Evolutionary conservation across 192 early-diverging fungal species (phyloP).

Genomic region (Chytriomyces sp.): DNA sequence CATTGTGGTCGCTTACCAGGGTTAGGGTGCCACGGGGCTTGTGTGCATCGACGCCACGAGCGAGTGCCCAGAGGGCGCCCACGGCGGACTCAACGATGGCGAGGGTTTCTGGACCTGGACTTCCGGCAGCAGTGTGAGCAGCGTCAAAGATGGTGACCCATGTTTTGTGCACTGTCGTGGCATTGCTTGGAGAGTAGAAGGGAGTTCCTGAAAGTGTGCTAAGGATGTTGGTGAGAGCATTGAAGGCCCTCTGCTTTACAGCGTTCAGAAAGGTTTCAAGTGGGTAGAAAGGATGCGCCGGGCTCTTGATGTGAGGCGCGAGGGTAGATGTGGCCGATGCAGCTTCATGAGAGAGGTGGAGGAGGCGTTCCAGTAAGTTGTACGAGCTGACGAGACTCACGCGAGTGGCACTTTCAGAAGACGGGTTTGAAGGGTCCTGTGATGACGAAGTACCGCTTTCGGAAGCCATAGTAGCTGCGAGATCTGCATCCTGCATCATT

Average conservation of each 20-base stretch:
- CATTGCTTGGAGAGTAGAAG: slow-evolving; percentile 15
- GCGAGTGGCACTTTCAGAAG: not conserved
- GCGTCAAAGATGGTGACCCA: slow-evolving; percentile 36
- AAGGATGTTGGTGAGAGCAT: slow-evolving; percentile 41
- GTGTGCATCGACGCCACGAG: slow-evolving; percentile 61
- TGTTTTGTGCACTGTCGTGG: not conserved
- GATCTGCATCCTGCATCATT: slow-evolving; percentile 32
- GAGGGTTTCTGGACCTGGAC: not conserved
- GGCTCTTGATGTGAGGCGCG: not conserved
- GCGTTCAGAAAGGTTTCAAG: not conserved
- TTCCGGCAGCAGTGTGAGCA: slow-evolving; percentile 51
- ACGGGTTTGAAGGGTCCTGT: not conserved
- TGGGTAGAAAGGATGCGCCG: not conserved
- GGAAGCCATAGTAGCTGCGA: not conserved
- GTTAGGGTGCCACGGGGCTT: too few species aligned
- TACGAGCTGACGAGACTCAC: not conserved
- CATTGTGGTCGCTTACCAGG: too few species aligned
- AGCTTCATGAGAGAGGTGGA: not conserved
- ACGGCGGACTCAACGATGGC: slow-evolving; percentile 63
- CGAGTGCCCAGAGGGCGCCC: slow-evolving; percentile 77
- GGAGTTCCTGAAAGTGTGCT: slow-evolving; percentile 4
- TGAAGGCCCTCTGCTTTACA: slow-evolving; percentile 31
- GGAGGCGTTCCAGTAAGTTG: not conserved
- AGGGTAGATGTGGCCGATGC: not conserved
- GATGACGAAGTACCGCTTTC: slow-evolving; percentile 14